phyloP scores from a whole-genome alignment of 2,329 filamentous ascomycete species.

The Alternaria novae-zelandiae region DNA sequence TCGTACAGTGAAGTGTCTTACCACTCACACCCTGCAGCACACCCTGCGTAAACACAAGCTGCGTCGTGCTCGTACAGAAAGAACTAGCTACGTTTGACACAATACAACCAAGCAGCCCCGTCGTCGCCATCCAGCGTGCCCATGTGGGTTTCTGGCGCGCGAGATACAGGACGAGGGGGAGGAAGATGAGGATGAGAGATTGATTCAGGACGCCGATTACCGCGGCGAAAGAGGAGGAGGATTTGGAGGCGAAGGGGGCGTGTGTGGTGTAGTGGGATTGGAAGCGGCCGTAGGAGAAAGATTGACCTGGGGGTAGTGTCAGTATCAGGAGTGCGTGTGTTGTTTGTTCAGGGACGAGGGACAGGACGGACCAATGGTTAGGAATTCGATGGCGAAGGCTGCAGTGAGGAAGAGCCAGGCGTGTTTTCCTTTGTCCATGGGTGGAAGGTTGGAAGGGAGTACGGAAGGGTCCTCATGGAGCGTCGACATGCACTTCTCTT shows the following conservation, averaged over 20 bases:
- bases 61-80: neutral
- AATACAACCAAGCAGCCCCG: neutral
- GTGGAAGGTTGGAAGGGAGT: constrained; percentile 8
- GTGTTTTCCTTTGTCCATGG: constrained; percentile 22
- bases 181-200: constrained; percentile 54
- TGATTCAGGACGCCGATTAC: constrained; percentile 69
- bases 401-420: constrained; percentile 24
- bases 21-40: neutral
- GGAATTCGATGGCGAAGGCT: constrained; percentile 57
- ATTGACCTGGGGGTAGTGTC: constrained; percentile 69
- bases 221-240: constrained; percentile 59
- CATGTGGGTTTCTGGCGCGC: constrained; percentile 39
- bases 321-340: too few relatives aligned
- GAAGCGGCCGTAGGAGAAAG: constrained; percentile 72
- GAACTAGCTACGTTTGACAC: neutral
- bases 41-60: neutral
- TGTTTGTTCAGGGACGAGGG: too few relatives aligned
- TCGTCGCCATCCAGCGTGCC: constrained; percentile 33
- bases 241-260: constrained; percentile 58
- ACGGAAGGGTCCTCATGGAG: neutral
- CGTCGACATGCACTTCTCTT: neutral
- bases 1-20: too few relatives aligned
- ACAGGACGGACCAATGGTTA: constrained; percentile 22
- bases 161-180: constrained; percentile 46
- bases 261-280: constrained; percentile 69